Conservation (phyloP, 2,329 filamentous ascomycete genomes). For the Triangularia verruculosa region DNA sequence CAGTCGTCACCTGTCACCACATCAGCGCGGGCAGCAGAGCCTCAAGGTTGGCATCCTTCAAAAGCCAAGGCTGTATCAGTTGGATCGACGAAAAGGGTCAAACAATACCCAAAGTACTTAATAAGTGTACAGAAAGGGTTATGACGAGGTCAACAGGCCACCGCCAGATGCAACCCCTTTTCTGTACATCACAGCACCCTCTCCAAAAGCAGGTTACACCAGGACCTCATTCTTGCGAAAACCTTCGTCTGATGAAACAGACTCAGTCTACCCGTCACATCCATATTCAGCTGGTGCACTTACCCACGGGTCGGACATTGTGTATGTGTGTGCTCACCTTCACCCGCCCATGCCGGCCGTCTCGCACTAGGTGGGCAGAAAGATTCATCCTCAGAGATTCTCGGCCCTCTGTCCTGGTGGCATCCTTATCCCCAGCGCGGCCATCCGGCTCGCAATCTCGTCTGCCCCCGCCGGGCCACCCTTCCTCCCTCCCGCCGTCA, state of each 20-base stretch:
- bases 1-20: too few species aligned
- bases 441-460: slow-evolving; percentile 24
- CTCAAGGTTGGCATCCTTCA: background rate
- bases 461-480: slow-evolving; percentile 22
- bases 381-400: slow-evolving; percentile 32
- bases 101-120: too few species aligned
- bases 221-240: background rate
- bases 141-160: background rate
- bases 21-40: background rate
- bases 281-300: background rate
- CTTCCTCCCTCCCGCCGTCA: slow-evolving; percentile 23
- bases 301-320: background rate
- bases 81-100: background rate
- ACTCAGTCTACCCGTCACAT: background rate
- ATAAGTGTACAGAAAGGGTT: background rate
- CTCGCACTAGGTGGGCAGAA: too few species aligned
- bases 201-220: background rate
- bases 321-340: background rate
- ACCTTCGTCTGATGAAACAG: background rate
- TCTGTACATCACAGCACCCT: background rate
- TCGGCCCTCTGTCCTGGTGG: slow-evolving; percentile 45
- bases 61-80: background rate
- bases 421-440: slow-evolving; percentile 50
- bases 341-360: background rate
- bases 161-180: background rate